Evolutionary conservation across 2,329 filamentous ascomycete species (phyloP), one percentile per base, ranked within the genome.

Genomic region (Neonectria neomacrospora): DNA sequence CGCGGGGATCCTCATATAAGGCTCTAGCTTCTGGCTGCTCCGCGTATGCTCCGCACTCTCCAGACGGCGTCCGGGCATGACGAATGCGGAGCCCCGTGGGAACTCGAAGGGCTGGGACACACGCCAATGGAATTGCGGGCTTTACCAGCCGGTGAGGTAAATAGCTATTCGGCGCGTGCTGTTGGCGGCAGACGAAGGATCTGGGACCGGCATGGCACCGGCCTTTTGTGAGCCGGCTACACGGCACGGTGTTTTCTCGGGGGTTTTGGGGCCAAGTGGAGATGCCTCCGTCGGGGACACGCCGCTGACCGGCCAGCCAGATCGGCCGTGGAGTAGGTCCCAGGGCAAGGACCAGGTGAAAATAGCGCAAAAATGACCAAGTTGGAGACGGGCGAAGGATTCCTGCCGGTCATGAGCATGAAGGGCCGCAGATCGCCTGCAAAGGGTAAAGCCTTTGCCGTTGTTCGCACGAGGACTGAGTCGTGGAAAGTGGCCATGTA

Each of bases 71-170:
- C 51, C 51, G 52, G 58, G 39, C 58, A 26, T 26, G 28, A 28
- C 37, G 34, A 16, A 60, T 61, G 56, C 61, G 61, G 61, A 63
- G 61, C 61, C 61, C 61, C 61, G 54, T 61, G 61, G 61, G 61
- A 59, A 37, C 32, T 32, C 28, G 34, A 32, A 62, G 39, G 59
- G 23, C 54, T 12, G 51, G 53, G 16, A 4, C 18, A 20, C 8
- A 18, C 39, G 32, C 59, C 59, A 58, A 58, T 58, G 3, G 16
- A 18, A 12, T n/a, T 8, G 47, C 10, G 47, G n/a, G 32, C 47
- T 62, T 58, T 47, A 53, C 41, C 41, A 54, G 42, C 59, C 37
- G 20, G 34, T 57, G 54, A 58, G 54, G 47, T 39, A 58, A 62
- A 62, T 53, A n/a, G n/a, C n/a, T n/a, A 47, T 32, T n/a, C 58